Conservation (phyloP, 2,329 filamentous ascomycete species). For the Talaromyces albobiverticillius region DNA sequence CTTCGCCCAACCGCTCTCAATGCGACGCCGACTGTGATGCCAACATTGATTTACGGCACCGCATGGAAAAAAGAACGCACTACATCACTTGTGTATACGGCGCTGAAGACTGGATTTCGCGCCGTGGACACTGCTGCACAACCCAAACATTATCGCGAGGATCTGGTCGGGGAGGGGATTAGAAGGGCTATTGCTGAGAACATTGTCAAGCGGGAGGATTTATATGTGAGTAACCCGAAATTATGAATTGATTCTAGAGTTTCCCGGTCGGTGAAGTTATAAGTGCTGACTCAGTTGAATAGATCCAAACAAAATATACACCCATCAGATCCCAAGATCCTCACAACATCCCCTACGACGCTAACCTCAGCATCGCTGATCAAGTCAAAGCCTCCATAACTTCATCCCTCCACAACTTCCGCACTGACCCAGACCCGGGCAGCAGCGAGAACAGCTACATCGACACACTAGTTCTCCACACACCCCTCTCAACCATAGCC, state of each 20-base stretch:
- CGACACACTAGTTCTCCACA: conserved; percentile 60
- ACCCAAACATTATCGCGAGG: conserved; percentile 74
- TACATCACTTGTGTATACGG: conserved; percentile 64
- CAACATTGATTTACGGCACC: conserved; percentile 68
- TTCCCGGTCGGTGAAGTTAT: neutral
- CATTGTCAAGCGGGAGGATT: conserved; percentile 55
- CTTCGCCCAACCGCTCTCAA: conserved; percentile 6
- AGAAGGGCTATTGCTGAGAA: conserved; percentile 59
- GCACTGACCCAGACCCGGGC: conserved; percentile 29
- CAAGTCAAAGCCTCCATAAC: conserved; percentile 67
- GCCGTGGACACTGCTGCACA: conserved; percentile 76
- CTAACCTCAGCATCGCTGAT: conserved; percentile 55
- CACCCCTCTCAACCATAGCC: conserved; percentile 49
- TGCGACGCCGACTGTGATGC: conserved; percentile 25
- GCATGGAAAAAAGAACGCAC: conserved; percentile 80
- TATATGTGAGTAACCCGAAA: conserved; percentile 55
- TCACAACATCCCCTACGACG: conserved; percentile 61
- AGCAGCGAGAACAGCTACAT: conserved; percentile 51
- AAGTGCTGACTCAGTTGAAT: neutral
- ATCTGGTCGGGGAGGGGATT: conserved; percentile 66
- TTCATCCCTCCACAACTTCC: conserved; percentile 64
- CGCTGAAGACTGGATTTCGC: conserved; percentile 67
- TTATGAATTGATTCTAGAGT: neutral
- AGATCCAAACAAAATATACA: conserved; percentile 85
- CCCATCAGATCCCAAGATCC: conserved; percentile 61